A percentile compares a stretch with the other conserved stretches of the same genome.
Conservation (phyloP, 2,329 filamentous ascomycete genomes). For the Ophiostoma fasciatum region DNA sequence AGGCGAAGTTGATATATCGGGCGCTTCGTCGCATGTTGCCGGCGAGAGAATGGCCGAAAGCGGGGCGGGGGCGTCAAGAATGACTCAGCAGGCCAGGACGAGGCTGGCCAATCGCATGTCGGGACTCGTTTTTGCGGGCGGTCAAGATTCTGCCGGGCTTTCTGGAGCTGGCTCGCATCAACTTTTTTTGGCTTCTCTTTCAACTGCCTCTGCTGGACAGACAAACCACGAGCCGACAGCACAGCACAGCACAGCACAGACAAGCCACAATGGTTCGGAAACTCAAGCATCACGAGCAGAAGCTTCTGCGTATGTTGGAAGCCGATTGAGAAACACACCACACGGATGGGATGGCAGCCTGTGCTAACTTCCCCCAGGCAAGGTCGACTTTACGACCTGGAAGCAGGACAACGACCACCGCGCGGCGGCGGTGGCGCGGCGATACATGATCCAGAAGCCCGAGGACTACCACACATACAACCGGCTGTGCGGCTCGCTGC, state of each 20-base stretch:
- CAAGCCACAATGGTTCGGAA: conserved; percentile 69
- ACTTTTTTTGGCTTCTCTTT: neutral
- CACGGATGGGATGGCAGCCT: too few relatives aligned
- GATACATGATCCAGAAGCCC: conserved; percentile 84
- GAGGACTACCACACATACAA: conserved; percentile 64
- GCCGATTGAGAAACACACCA: neutral
- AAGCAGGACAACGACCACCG: conserved; percentile 80
- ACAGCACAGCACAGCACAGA: too few relatives aligned
- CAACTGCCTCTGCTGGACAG: too few relatives aligned
- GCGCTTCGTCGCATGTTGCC: too few relatives aligned
- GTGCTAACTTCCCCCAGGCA: conserved; percentile 7
- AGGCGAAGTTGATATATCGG: neutral
- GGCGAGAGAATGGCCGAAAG: too few relatives aligned
- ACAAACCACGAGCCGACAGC: too few relatives aligned
- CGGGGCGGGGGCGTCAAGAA: too few relatives aligned
- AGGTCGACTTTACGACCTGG: conserved; percentile 88
- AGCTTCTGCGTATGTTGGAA: conserved; percentile 49
- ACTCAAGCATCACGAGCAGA: conserved; percentile 93
- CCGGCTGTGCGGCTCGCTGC: conserved; percentile 61
- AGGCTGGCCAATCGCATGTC: conserved; percentile 2
- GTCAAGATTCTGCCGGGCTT: conserved; percentile 6
- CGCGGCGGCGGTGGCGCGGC: conserved; percentile 59
- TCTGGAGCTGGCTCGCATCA: neutral
- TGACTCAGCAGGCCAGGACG: neutral
- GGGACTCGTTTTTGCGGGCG: too few relatives aligned